Percentiles rank a stretch among this genome's conserved stretches.
Conservation (phyloP, 202 grass and related monocot genomes). For the Tripidium arundinaceum region DNA sequence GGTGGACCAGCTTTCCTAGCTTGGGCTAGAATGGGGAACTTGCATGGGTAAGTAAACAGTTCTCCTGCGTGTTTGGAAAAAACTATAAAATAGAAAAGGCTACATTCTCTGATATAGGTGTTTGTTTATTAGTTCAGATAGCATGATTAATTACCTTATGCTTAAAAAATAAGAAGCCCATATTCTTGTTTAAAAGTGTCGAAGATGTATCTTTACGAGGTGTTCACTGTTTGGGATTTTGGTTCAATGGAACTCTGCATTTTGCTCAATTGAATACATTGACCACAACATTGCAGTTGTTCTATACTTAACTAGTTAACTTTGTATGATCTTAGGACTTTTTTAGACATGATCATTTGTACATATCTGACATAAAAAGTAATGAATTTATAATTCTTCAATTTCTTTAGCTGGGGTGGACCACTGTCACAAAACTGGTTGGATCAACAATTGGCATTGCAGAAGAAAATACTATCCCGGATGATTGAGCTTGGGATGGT, state of each 20-base stretch:
- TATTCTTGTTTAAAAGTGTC: background rate
- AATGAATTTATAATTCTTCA: slow-evolving; percentile 1
- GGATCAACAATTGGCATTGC: slow-evolving; percentile 65
- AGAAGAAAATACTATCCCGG: slow-evolving; percentile 70
- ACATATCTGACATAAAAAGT: background rate
- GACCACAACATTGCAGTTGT: slow-evolving; percentile 1
- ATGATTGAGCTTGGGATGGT: slow-evolving; percentile 94
- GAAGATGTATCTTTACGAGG: background rate
- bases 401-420: slow-evolving; percentile 83
- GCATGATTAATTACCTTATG: background rate
- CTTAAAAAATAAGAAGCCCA: background rate
- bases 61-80: background rate
- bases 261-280: slow-evolving; percentile 8
- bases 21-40: slow-evolving; percentile 98
- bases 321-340: background rate
- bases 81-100: background rate
- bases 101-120: background rate
- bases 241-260: background rate
- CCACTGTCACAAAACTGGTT: slow-evolving; percentile 91
- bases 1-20: slow-evolving; percentile 96
- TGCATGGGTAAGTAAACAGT: slow-evolving; percentile 74
- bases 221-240: background rate
- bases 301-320: background rate
- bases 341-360: background rate
- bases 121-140: slow-evolving; percentile 24